A percentile compares a stretch with the other conserved stretches of the same genome.
phyloP scores from a whole-genome alignment of 345 rosid species.

The Durio zibethinus region DNA sequence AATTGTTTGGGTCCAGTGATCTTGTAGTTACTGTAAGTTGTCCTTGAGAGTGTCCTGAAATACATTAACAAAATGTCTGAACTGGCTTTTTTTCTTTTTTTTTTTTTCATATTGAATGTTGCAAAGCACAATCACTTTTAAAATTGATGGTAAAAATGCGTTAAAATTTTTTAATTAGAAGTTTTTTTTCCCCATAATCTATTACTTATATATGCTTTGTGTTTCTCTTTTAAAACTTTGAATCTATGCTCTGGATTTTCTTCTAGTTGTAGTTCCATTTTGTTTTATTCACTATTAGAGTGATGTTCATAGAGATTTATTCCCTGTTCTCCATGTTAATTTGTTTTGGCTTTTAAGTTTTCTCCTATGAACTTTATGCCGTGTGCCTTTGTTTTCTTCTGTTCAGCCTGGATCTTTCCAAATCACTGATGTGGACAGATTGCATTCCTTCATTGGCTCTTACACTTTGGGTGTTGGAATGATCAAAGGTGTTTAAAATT shows the following conservation, averaged over 20 bases:
- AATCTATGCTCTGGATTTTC: background rate
- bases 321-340: background rate
- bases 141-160: background rate
- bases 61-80: background rate
- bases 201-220: background rate
- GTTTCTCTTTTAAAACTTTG: background rate
- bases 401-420: constrained; percentile 59
- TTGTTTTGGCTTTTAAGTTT: background rate
- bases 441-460: constrained; percentile 59
- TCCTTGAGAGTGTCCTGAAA: background rate
- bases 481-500: constrained; percentile 54
- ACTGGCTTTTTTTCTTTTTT: background rate
- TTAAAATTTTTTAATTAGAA: background rate
- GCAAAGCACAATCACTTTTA: background rate
- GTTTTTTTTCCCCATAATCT: background rate
- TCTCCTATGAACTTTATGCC: background rate
- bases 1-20: constrained; percentile 77
- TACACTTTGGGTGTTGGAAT: constrained; percentile 68
- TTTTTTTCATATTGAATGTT: background rate
- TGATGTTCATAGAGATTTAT: background rate
- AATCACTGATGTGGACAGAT: constrained; percentile 50
- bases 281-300: background rate
- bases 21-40: constrained; percentile 60
- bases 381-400: constrained; percentile 15
- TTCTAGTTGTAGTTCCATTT: background rate